Percentiles rank a stretch among this genome's conserved stretches.
Evolutionary conservation across 306 rosid genomes (phyloP).

Genomic region (Pyrus communis): DNA sequence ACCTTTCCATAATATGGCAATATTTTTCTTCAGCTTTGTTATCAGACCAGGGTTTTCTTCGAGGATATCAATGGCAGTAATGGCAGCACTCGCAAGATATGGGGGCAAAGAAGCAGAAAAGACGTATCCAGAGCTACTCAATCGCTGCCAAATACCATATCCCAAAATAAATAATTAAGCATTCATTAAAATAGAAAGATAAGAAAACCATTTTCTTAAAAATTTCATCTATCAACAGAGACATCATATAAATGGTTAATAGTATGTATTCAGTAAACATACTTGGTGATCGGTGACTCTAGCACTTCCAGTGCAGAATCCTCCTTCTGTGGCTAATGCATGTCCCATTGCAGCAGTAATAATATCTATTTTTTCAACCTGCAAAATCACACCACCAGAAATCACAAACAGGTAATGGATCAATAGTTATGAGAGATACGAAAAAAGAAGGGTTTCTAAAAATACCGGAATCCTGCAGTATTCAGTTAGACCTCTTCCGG

Average conservation of each 20-base stretch:
- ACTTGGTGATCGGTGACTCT: conserved; percentile 98
- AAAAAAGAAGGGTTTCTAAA: neutral
- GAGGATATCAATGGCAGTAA: conserved; percentile 73
- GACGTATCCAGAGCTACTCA: conserved; percentile 95
- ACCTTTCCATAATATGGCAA: conserved; percentile 67
- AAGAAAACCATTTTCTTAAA: neutral
- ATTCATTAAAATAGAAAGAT: neutral
- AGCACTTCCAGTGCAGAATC: conserved; percentile 95
- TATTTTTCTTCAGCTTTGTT: conserved; percentile 60
- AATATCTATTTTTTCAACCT: conserved; percentile 87
- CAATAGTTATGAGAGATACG: neutral
- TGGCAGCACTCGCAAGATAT: conserved; percentile 91
- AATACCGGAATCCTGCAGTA: conserved; percentile 67
- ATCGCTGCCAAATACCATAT: conserved; percentile 51
- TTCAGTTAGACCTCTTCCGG: conserved; percentile 94
- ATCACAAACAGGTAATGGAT: conserved; percentile 20
- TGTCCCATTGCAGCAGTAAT: conserved; percentile 98
- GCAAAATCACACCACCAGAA: conserved; percentile 28
- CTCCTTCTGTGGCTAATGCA: conserved; percentile 95
- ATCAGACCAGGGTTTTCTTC: conserved; percentile 76
- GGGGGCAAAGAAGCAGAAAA: conserved; percentile 99
- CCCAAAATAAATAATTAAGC: neutral
- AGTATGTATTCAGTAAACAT: conserved; percentile 15
- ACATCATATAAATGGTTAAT: neutral
- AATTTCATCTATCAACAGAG: conserved; percentile 8